These are phyloP conservation scores for Hymenochaete sp. DNA, from an alignment of 1,284 basidiomycete species.

Conservation along the genomic window DNA sequence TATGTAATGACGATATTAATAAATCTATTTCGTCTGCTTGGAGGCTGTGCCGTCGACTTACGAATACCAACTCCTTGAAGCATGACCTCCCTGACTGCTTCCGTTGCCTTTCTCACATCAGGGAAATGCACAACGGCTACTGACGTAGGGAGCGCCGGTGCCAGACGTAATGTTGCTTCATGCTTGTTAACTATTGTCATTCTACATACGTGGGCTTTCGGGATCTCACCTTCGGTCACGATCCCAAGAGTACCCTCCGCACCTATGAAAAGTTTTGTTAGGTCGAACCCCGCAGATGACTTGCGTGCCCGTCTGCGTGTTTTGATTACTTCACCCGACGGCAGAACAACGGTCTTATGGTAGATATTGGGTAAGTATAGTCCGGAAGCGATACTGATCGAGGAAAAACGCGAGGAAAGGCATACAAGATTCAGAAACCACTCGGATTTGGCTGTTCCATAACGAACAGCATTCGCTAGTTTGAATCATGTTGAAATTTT, in stretches of 20 bases:
- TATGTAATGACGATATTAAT: not conserved
- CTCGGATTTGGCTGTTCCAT: slow-evolving; percentile 79
- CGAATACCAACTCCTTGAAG: slow-evolving; percentile 67
- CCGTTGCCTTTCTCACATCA: slow-evolving; percentile 54
- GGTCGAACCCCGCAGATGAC: slow-evolving; percentile 86
- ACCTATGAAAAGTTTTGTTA: slow-evolving; percentile 88
- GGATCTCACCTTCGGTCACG: slow-evolving; percentile 67
- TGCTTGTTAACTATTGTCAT: not conserved
- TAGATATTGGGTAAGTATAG: not conserved
- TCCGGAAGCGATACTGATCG: not conserved
- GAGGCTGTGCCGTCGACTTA: slow-evolving; percentile 28
- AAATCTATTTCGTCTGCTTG: not conserved
- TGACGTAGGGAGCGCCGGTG: slow-evolving; percentile 72
- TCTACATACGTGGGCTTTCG: not conserved
- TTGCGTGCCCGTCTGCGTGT: slow-evolving; percentile 82
- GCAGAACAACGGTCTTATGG: slow-evolving; percentile 75
- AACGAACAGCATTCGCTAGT: slow-evolving; percentile 79
- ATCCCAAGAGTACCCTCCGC: slow-evolving; percentile 93
- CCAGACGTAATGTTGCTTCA: slow-evolving; percentile 70
- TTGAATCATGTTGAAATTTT: not conserved
- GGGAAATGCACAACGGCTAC: slow-evolving; percentile 67
- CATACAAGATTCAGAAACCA: slow-evolving; percentile 63
- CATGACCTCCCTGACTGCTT: slow-evolving; percentile 69
- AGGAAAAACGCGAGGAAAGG: not conserved
- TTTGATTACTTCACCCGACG: slow-evolving; percentile 89